Evolutionary conservation across 495 filamentous ascomycete species (phyloP).

Genomic region (Terfezia claveryi): DNA sequence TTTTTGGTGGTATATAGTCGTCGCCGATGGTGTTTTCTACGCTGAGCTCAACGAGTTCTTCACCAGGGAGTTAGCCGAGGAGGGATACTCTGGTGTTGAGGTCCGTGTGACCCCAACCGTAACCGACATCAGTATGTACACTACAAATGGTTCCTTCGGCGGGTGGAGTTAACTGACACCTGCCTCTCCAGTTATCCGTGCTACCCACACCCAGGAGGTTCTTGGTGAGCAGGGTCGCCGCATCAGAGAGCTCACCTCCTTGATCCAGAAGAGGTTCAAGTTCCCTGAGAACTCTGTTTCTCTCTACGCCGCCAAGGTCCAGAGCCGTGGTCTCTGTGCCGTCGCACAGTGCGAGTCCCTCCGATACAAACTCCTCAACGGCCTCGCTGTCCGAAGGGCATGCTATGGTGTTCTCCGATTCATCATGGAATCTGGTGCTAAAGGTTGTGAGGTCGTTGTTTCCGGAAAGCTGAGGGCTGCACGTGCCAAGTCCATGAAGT

Average conservation of each 20-base stretch:
- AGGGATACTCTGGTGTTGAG: constrained; percentile 98
- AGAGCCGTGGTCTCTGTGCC: constrained; percentile 97
- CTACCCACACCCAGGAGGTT: constrained; percentile 98
- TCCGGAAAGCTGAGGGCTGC: constrained; percentile 96
- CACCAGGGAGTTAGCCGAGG: constrained; percentile 98
- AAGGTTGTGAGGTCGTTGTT: constrained; percentile 98
- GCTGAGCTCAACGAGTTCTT: constrained; percentile 99
- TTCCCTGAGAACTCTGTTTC: constrained; percentile 99
- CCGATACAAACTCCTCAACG: constrained; percentile 98
- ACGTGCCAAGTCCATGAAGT: constrained; percentile 99
- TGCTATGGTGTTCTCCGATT: constrained; percentile 99
- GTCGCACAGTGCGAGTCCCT: constrained; percentile 99
- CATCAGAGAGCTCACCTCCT: constrained; percentile 97
- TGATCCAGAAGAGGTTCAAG: constrained; percentile 99
- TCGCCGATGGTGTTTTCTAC: constrained; percentile 99
- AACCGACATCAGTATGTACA: constrained; percentile 77
- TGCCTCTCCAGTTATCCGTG: constrained; percentile 55
- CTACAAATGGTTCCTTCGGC: neutral
- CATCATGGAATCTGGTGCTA: constrained; percentile 98
- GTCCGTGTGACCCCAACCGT: constrained; percentile 98
- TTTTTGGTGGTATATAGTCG: constrained; percentile 28
- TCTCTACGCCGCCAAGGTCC: constrained; percentile 98
- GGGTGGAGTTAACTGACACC: neutral
- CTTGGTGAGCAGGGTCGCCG: constrained; percentile 98
- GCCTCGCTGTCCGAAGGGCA: constrained; percentile 85